Evolutionary conservation across 768 basidiomycete genomes (phyloP).

Genomic region (Sporobolomyces phaffii): DNA sequence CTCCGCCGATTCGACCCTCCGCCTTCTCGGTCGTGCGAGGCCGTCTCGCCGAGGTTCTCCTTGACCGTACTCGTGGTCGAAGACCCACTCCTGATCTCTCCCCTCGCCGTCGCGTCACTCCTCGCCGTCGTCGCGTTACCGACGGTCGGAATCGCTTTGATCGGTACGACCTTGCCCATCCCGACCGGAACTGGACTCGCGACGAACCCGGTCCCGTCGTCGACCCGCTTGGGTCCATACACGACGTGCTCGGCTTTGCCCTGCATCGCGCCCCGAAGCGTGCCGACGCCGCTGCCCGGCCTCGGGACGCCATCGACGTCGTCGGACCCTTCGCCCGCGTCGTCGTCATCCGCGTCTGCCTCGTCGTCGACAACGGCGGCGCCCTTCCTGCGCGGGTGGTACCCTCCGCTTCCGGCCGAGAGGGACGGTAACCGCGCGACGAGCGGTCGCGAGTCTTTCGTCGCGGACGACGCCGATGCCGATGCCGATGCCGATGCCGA

Average conservation of each 20-base stretch:
- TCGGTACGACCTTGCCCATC: conserved; percentile 6
- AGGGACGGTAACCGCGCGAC: background rate
- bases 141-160: conserved; percentile 6
- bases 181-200: conserved; percentile 11
- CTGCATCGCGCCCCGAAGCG: conserved; percentile 35
- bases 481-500: too few species aligned
- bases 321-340: background rate
- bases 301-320: conserved; percentile 5
- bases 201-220: conserved; percentile 10
- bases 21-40: conserved; percentile 4
- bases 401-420: background rate
- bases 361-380: conserved; percentile 25
- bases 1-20: conserved; percentile 10
- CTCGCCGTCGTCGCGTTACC: background rate
- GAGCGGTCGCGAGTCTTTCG: background rate
- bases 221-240: conserved; percentile 32
- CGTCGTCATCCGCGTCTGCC: conserved; percentile 12
- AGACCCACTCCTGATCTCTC: background rate
- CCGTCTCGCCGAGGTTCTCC: background rate
- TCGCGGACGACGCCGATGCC: too few species aligned
- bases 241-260: conserved; percentile 40
- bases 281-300: conserved; percentile 13
- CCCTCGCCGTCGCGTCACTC: conserved; percentile 19
- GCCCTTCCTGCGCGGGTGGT: conserved; percentile 11
- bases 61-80: background rate